Evolutionary conservation across 2,329 filamentous ascomycete genomes (phyloP), one percentile per base, ranked within the genome.

Genomic region (Sclerotinia trifoliorum): DNA sequence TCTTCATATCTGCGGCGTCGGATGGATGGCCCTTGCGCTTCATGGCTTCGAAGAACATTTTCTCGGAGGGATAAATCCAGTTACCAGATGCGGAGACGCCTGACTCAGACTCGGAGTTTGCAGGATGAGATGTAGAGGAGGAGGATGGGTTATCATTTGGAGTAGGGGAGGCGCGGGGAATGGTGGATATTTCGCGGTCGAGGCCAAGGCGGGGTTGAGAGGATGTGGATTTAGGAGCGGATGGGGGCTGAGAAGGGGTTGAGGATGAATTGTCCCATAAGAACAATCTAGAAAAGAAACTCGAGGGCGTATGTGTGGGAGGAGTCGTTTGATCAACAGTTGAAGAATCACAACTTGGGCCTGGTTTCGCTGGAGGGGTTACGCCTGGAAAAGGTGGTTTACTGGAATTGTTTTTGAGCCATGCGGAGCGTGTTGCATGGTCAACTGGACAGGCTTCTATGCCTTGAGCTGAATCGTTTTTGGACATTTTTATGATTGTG

Each of bases 41-140:
- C 88, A 99, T 94, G 56, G 95, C 95, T 60, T 96, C 92, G 81
- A 98, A 98, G 83, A 99, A 99, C 88, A 97, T 96, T 77, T 92
- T 90, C 79, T 98, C 94, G 0, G 91, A 95, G 0, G 95, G 95
- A 80, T 99, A 99, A 70, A 99, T 90, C 95, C 95, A 99, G 79
- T 97, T 97, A 0, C 94, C 94, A 0, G 87, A 86, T 49, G 81
- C 78, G 63, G 84, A 81, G 75, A 92, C 88, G 29, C 88, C 84
- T 70, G 91, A 91, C 78, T 97, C 93, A 70, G 86, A 80, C 80
- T 97, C 93, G 70, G 86, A 84, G 79, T 96, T 97, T 19, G 90
- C 89, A 0, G 87, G 85, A 65, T 72, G 80, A 55, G 79, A 78
- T 46, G 76, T 78, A 11, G 54, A 48, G 5, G 39, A 21, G 49